These are phyloP conservation scores for Tolypocladium amazonense DNA, from an alignment of 2,329 filamentous ascomycete species.

Conservation along the genomic window DNA sequence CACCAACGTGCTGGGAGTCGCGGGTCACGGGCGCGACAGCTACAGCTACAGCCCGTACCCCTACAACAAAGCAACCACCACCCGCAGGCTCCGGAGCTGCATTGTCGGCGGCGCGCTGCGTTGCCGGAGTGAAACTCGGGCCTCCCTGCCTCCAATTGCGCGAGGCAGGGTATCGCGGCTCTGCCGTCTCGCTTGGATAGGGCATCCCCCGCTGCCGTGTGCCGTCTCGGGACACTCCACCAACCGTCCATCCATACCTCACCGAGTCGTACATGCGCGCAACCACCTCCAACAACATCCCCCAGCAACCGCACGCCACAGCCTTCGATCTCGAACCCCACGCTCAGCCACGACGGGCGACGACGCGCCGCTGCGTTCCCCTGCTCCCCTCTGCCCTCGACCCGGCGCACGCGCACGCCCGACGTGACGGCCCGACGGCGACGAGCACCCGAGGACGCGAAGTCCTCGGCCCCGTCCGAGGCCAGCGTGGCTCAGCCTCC, in stretches of 20 bases:
- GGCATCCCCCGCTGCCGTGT: background rate
- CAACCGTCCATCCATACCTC: background rate
- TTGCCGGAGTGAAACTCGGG: background rate
- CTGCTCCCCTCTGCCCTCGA: background rate
- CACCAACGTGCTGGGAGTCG: background rate
- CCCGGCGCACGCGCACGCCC: background rate
- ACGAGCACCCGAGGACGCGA: background rate
- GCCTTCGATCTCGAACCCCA: background rate
- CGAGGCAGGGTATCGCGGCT: too few species aligned
- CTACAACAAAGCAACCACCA: too few species aligned
- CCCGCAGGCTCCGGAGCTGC: background rate
- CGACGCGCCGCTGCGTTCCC: background rate
- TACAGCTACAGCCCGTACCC: background rate
- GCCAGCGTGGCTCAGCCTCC: background rate
- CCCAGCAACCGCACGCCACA: background rate
- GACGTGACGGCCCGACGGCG: background rate
- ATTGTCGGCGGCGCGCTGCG: background rate
- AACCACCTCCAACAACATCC: background rate
- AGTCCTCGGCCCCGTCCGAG: background rate
- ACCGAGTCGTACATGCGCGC: background rate
- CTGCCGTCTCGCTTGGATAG: background rate
- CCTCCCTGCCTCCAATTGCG: background rate
- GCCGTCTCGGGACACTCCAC: background rate
- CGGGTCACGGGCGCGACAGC: background rate
- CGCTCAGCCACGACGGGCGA: background rate